A percentile compares a stretch with the other conserved stretches of the same genome.
phyloP scores from a whole-genome alignment of 116 monocot species.

The Posidonia oceanica region DNA sequence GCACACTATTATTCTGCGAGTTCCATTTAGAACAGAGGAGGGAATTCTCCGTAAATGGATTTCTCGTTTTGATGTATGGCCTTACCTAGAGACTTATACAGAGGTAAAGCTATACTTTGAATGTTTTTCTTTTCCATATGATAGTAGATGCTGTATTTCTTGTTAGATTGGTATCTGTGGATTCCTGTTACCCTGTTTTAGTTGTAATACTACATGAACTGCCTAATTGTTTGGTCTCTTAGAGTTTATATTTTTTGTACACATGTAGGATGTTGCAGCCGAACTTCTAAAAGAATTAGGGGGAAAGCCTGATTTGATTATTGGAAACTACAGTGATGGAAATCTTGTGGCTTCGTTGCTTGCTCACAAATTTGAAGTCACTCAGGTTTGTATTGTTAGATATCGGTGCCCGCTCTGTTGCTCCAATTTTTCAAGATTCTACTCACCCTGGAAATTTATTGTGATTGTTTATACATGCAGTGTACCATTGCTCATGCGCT shows the following conservation, averaged over 20 bases:
- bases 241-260: too few relatives aligned
- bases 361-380: constrained; percentile 69
- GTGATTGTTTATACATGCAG: neutral
- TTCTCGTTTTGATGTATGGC: constrained; percentile 88
- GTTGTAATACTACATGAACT: too few relatives aligned
- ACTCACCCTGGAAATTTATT: neutral
- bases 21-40: constrained; percentile 64
- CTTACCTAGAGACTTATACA: constrained; percentile 68
- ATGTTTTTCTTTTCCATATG: neutral
- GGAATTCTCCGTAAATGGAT: constrained; percentile 84
- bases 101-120: constrained; percentile 24
- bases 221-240: too few relatives aligned
- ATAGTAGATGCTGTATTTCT: too few relatives aligned
- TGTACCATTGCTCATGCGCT: constrained; percentile 76
- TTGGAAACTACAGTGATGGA: constrained; percentile 92
- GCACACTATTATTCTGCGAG: constrained; percentile 58
- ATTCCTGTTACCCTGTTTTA: too few relatives aligned
- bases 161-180: too few relatives aligned
- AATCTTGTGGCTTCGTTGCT: constrained; percentile 81
- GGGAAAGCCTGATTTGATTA: constrained; percentile 55
- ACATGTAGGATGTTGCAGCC: constrained; percentile 45
- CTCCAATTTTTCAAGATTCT: neutral
- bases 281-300: constrained; percentile 49
- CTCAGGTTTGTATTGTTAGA: constrained; percentile 41
- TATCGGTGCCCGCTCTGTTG: neutral